These are phyloP conservation scores for Thelonectria blattea DNA, from an alignment of 2,329 filamentous ascomycete species.

Conservation along the genomic window DNA sequence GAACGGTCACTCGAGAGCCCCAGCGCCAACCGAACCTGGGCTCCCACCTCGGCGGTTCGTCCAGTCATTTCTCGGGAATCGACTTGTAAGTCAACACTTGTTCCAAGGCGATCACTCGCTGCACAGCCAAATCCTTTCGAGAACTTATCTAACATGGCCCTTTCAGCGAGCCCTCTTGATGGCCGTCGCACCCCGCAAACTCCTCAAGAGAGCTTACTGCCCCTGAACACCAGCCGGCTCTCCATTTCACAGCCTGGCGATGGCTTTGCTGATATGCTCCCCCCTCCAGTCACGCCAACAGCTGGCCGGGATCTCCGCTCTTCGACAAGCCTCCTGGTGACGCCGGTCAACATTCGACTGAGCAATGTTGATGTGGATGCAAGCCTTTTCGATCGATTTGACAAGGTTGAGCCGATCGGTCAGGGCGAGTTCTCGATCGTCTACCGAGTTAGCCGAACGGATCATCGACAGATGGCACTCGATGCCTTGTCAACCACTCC, in stretches of 20 bases:
- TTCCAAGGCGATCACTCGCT: slow-evolving; percentile 19
- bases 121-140: slow-evolving; percentile 36
- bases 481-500: slow-evolving; percentile 54
- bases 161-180: slow-evolving; percentile 68
- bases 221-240: slow-evolving; percentile 80
- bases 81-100: slow-evolving; percentile 51
- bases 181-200: slow-evolving; percentile 74
- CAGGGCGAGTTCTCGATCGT: slow-evolving; percentile 94
- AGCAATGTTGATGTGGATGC: slow-evolving; percentile 75
- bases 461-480: slow-evolving; percentile 41
- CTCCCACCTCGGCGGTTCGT: slow-evolving; percentile 50
- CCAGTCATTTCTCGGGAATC: slow-evolving; percentile 45
- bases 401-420: slow-evolving; percentile 79
- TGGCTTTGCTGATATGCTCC: slow-evolving; percentile 44
- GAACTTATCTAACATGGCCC: slow-evolving; percentile 56
- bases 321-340: slow-evolving; percentile 64
- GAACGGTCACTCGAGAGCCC: slow-evolving; percentile 51
- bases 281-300: slow-evolving; percentile 81
- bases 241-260: slow-evolving; percentile 74
- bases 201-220: slow-evolving; percentile 75
- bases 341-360: slow-evolving; percentile 72
- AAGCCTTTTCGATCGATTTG: slow-evolving; percentile 76
- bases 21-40: slow-evolving; percentile 53
- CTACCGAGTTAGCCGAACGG: slow-evolving; percentile 70
- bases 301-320: slow-evolving; percentile 58